These are phyloP conservation scores for Beauveria caledonica DNA, from an alignment of 2,329 filamentous ascomycete genomes.

Conservation along the genomic window DNA sequence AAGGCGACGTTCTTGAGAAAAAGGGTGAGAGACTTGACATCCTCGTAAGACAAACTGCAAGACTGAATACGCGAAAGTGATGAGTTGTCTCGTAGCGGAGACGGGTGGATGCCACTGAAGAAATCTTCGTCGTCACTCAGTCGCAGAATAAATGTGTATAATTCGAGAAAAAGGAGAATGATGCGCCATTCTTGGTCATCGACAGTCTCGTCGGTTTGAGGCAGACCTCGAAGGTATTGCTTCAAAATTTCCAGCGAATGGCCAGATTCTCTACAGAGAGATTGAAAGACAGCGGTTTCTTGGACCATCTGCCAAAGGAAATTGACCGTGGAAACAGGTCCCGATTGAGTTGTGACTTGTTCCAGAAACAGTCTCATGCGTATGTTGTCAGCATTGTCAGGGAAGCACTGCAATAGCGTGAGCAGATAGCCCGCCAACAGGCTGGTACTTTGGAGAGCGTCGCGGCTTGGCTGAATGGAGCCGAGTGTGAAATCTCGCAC, in stretches of 20 bases:
- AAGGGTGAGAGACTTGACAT: conserved; percentile 65
- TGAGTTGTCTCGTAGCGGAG: conserved; percentile 28
- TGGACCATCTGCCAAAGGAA: conserved; percentile 70
- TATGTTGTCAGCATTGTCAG: conserved; percentile 73
- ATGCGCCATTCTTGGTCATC: conserved; percentile 69
- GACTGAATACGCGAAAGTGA: conserved; percentile 42
- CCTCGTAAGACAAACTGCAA: conserved; percentile 61
- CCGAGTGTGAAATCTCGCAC: conserved; percentile 26
- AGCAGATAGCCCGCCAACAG: conserved; percentile 79
- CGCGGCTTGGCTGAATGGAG: conserved; percentile 22
- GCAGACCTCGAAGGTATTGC: conserved; percentile 23
- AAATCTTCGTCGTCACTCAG: conserved; percentile 97
- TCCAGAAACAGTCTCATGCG: conserved; percentile 83
- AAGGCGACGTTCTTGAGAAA: conserved; percentile 92
- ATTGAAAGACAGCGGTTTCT: conserved; percentile 33
- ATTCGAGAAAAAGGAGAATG: conserved; percentile 81
- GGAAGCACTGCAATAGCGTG: conserved; percentile 78
- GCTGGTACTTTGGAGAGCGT: conserved; percentile 40
- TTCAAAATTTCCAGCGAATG: conserved; percentile 21
- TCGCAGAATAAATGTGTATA: conserved; percentile 87
- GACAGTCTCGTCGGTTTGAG: conserved; percentile 13
- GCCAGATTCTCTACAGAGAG: conserved; percentile 23
- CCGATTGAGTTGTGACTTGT: conserved; percentile 31
- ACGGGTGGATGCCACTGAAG: conserved; percentile 50
- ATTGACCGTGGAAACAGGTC: conserved; percentile 49